These are phyloP conservation scores for Moricandia moricandioides DNA, from an alignment of 345 rosid genomes.

Conservation along the genomic window DNA sequence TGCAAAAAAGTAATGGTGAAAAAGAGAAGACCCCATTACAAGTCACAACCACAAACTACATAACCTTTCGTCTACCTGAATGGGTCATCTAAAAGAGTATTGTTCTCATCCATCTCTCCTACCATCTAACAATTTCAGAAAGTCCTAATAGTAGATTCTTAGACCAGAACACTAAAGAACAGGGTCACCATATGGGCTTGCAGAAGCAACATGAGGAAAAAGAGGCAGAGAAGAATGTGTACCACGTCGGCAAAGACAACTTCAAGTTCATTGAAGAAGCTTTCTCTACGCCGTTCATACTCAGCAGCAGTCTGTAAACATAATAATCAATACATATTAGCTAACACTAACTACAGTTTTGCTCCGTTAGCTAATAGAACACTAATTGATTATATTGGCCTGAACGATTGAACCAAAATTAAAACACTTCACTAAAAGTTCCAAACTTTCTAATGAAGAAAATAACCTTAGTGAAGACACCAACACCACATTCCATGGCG, in stretches of 20 bases:
- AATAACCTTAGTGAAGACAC: conserved; percentile 93
- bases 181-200: neutral
- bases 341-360: neutral
- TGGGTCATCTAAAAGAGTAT: neutral
- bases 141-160: neutral
- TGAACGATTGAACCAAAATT: neutral
- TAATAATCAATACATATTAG: neutral
- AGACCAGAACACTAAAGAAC: neutral
- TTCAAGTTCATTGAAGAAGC: conserved; percentile 91
- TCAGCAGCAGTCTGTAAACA: conserved; percentile 85
- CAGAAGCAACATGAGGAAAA: neutral
- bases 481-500: conserved; percentile 87
- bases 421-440: neutral
- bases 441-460: neutral
- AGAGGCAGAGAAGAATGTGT: conserved; percentile 21
- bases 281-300: conserved; percentile 83
- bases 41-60: conserved; percentile 18
- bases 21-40: conserved; percentile 20
- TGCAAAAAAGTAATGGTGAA: conserved; percentile 26
- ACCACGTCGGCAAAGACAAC: conserved; percentile 95
- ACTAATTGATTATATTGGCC: neutral
- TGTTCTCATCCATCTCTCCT: conserved; percentile 14
- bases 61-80: conserved; percentile 18
- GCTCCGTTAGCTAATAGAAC: neutral
- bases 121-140: conserved; percentile 6